Evolutionary conservation across 1,139 yeast species (phyloP).

Genomic region (Maudiozyma humilis): DNA sequence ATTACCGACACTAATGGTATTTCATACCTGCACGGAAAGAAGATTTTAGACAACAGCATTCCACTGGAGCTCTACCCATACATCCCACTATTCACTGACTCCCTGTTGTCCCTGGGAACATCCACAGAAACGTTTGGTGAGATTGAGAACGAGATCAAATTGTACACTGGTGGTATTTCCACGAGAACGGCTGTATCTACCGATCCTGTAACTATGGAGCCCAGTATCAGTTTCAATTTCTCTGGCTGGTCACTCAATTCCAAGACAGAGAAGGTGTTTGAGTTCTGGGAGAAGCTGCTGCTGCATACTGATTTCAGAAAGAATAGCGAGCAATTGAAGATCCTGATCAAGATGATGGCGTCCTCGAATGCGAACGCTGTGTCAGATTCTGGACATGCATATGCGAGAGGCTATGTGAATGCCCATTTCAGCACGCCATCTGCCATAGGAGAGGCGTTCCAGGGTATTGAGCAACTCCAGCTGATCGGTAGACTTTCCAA

Average conservation of each 20-base stretch:
- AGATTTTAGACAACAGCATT: conserved; percentile 43
- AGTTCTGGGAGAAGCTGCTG: conserved; percentile 61
- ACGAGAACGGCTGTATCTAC: conserved; percentile 51
- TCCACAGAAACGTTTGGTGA: conserved; percentile 58
- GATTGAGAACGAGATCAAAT: conserved; percentile 75
- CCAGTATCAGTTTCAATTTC: conserved; percentile 44
- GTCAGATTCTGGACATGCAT: conserved; percentile 84
- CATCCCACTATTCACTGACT: conserved; percentile 69
- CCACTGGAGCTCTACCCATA: conserved; percentile 59
- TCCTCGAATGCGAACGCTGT: conserved; percentile 71
- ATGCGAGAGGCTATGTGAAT: conserved; percentile 62
- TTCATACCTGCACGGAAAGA: conserved; percentile 57
- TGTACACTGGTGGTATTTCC: conserved; percentile 76
- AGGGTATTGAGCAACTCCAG: conserved; percentile 71
- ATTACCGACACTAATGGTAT: conserved; percentile 67
- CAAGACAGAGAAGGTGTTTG: conserved; percentile 53
- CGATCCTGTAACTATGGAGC: conserved; percentile 38
- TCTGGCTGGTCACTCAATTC: conserved; percentile 66
- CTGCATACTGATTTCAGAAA: conserved; percentile 58
- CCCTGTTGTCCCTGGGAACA: conserved; percentile 84
- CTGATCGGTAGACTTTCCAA: conserved; percentile 55
- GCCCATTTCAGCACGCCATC: conserved; percentile 57
- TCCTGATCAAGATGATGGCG: conserved; percentile 64
- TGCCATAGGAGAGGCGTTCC: conserved; percentile 52
- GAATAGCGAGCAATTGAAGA: conserved; percentile 62